phyloP scores from a whole-genome alignment of 1,139 yeast genomes.

The Taiozyma onychis region DNA sequence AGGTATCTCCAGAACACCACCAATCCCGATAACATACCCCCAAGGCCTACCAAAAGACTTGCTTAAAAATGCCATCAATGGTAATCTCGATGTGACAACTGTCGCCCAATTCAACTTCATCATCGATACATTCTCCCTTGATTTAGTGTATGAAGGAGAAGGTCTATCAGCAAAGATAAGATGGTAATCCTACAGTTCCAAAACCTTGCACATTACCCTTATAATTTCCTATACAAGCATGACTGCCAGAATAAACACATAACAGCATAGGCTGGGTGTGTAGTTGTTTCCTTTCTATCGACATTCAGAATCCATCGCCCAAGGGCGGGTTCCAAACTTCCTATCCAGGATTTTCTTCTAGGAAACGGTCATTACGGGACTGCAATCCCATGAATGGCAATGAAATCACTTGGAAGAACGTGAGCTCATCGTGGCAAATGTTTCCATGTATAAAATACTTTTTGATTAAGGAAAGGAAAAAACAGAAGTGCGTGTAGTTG shows the following conservation, averaged over 20 bases:
- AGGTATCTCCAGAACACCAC: constrained; percentile 43
- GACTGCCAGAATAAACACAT: neutral
- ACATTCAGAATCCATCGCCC: constrained; percentile 24
- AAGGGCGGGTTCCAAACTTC: constrained; percentile 25
- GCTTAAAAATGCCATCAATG: constrained; percentile 43
- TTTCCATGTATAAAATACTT: constrained; percentile 22
- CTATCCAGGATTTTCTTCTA: constrained; percentile 25
- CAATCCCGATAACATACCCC: constrained; percentile 42
- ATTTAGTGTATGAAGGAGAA: constrained; percentile 39
- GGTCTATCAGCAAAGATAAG: constrained; percentile 38
- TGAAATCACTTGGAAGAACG: constrained; percentile 23
- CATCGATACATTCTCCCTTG: constrained; percentile 35
- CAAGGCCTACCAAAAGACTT: constrained; percentile 45
- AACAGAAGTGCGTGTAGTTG: neutral
- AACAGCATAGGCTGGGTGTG: neutral
- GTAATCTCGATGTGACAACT: constrained; percentile 42
- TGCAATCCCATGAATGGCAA: constrained; percentile 26
- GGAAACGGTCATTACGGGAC: constrained; percentile 25
- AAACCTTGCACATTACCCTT: neutral
- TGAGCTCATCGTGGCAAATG: constrained; percentile 28
- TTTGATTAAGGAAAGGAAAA: constrained; percentile 24
- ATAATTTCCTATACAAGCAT: neutral
- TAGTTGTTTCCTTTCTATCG: constrained; percentile 23
- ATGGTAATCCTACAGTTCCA: constrained; percentile 21
- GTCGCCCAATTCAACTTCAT: constrained; percentile 35